phyloP scores from a whole-genome alignment of 1,284 basidiomycete species.

The Garcileccinum viscosum region DNA sequence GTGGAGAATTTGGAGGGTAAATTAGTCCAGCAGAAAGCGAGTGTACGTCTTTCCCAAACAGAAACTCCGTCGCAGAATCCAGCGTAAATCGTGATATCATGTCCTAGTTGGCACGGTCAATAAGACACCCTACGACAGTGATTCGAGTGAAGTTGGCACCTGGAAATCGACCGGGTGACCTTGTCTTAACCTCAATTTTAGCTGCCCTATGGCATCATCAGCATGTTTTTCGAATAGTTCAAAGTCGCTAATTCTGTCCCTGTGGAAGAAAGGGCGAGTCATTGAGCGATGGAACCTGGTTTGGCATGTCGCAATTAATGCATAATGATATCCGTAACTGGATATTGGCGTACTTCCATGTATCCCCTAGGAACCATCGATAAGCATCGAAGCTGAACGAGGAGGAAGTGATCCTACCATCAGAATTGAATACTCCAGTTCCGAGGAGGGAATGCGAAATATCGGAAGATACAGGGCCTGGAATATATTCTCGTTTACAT shows the following conservation, averaged over 20 bases:
- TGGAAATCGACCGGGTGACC: constrained; percentile 59
- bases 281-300: constrained; percentile 61
- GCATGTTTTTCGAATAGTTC: constrained; percentile 58
- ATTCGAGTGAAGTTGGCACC: constrained; percentile 30
- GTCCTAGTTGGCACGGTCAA: constrained; percentile 34
- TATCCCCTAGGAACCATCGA: constrained; percentile 45
- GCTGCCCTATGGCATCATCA: constrained; percentile 45
- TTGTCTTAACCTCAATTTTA: constrained; percentile 47
- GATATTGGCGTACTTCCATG: constrained; percentile 52
- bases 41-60: constrained; percentile 42
- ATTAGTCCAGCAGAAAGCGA: constrained; percentile 39
- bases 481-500: constrained; percentile 15
- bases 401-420: constrained; percentile 44
- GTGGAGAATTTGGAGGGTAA: constrained; percentile 31
- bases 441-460: constrained; percentile 49
- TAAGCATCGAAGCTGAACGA: constrained; percentile 5
- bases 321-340: neutral
- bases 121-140: neutral
- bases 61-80: constrained; percentile 49
- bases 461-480: constrained; percentile 31
- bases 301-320: constrained; percentile 8
- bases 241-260: constrained; percentile 59
- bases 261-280: constrained; percentile 61
- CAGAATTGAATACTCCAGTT: constrained; percentile 65
- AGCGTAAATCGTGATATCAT: constrained; percentile 48